Base-by-base conservation (phyloP, 352 stramenopile species). In the Globisporangium solare region DNA sequence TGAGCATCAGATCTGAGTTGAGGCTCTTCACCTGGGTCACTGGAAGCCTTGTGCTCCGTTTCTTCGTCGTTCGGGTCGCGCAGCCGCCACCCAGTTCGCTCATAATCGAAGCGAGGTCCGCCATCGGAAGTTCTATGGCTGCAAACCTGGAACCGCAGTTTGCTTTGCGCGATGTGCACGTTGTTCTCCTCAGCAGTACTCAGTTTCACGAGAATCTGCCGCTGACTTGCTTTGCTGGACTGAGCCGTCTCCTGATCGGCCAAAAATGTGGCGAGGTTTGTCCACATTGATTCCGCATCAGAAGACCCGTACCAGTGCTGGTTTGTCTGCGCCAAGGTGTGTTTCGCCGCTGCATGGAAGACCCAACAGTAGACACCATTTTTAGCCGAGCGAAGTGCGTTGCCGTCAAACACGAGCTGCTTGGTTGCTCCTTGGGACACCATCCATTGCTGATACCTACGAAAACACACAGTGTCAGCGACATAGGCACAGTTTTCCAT, bases 391-490 rank as follows among this genome's bases (percentile, higher is more conserved):
- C 71, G 61, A 0, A 90, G 63, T 3, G 58, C 51, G 10, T 37
- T n/a, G 0, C 64, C 68, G 18, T 86, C 71, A 51, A 88, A 87
- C 1, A 81, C 27, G 5, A 90, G 58, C 11, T 90, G 77, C n/a
- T 88, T 54, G 10, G 62, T 52, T 21, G 20, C 14, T 13, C 11
- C 35, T 3, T 47, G 43, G 22, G 35, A 27, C 10, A n/a, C 35
- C 32, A 76, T 68, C 70, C 67, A 79, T 47, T 61, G 39, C n/a
- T 64, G 63, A 42, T 78, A 78, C 46, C 68, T 76, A 32, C 4
- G 3, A 35, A 35, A 35, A 35, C 27, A 35, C 27, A 35, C 5
- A 35, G 15, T 14, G 10, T 17, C 15, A 57, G 21, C 50, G n/a
- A 52, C 47, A 61, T 46, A 6, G 17, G 22, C 20, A 37, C 32